Conservation (phyloP, 192 early-diverging fungal species). For the Coemansia sp. region DNA sequence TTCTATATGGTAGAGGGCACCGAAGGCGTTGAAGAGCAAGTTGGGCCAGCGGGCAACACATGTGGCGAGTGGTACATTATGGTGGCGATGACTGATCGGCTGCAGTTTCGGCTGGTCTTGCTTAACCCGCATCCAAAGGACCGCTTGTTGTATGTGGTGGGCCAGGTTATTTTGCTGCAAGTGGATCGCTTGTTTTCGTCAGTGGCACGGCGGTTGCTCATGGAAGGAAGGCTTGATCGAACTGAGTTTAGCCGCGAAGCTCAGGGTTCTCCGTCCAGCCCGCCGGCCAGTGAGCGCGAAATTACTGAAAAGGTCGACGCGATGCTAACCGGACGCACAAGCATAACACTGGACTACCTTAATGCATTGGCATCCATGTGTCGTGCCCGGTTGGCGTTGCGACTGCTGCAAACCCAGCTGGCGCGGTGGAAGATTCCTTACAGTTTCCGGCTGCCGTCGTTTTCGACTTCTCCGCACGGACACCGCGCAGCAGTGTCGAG, state of each 20-base stretch:
- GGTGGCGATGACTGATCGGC: conserved; percentile 51
- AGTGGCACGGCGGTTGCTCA: conserved; percentile 36
- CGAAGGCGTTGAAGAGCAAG: conserved; percentile 43
- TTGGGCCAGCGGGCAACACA: conserved; percentile 6
- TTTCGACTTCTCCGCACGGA: conserved; percentile 52
- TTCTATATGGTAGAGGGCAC: conserved; percentile 54
- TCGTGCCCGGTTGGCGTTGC: conserved; percentile 48
- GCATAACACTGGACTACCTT: conserved; percentile 50
- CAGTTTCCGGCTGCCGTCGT: conserved; percentile 49
- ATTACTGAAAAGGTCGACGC: conserved; percentile 37
- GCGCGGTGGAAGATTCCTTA: conserved; percentile 46
- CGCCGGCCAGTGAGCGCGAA: conserved; percentile 16
- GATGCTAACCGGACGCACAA: conserved; percentile 48
- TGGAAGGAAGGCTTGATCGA: conserved; percentile 17
- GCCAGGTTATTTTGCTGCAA: conserved; percentile 45
- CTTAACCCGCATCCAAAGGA: conserved; percentile 33
- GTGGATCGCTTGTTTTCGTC: conserved; percentile 52
- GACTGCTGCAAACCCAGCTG: conserved; percentile 47
- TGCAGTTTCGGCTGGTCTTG: conserved; percentile 49
- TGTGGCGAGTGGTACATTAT: conserved; percentile 50
- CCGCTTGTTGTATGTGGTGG: conserved; percentile 32
- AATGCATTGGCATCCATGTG: conserved; percentile 47
- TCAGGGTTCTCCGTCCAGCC: background rate
- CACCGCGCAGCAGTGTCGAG: conserved; percentile 49
- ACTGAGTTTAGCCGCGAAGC: conserved; percentile 2